phyloP scores from a whole-genome alignment of 768 basidiomycete species.

The Podaxis carcinomalis region DNA sequence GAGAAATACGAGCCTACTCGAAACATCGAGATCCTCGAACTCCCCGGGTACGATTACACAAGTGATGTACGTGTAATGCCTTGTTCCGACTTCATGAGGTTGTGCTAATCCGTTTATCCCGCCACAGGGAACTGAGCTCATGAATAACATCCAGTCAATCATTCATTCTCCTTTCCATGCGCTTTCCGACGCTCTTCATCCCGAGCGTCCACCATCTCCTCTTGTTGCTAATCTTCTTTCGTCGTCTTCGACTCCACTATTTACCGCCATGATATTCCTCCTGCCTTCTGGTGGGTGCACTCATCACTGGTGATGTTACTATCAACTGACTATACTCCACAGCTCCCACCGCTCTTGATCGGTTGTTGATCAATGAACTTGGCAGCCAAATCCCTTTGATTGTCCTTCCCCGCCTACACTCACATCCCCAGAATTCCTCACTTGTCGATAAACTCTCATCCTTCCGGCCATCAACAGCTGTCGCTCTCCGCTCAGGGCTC shows the following conservation, averaged over 20 bases:
- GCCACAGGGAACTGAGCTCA: slow-evolving; percentile 27
- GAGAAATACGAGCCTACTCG: slow-evolving; percentile 62
- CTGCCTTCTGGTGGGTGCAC: slow-evolving; percentile 40
- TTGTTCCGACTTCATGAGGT: slow-evolving; percentile 8
- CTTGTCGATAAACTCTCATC: slow-evolving; percentile 40
- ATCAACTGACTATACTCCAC: slow-evolving; percentile 11
- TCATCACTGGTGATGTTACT: background rate
- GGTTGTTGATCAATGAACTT: slow-evolving; percentile 44
- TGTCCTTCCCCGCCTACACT: slow-evolving; percentile 39
- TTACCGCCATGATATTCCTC: slow-evolving; percentile 56
- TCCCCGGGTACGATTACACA: slow-evolving; percentile 40
- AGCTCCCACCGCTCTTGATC: slow-evolving; percentile 37
- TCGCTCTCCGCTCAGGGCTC: slow-evolving; percentile 52
- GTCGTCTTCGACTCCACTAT: slow-evolving; percentile 53
- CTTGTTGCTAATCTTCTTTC: slow-evolving; percentile 50
- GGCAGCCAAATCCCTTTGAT: slow-evolving; percentile 55
- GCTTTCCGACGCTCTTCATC: slow-evolving; percentile 50
- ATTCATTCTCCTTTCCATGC: slow-evolving; percentile 56
- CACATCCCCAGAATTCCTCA: slow-evolving; percentile 21
- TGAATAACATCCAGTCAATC: slow-evolving; percentile 29
- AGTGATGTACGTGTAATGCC: slow-evolving; percentile 37
- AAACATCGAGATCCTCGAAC: slow-evolving; percentile 59
- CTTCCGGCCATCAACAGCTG: slow-evolving; percentile 48
- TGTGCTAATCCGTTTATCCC: background rate
- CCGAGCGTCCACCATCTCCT: slow-evolving; percentile 45